Evolutionary conservation across 352 stramenopile species (phyloP), one percentile per base, ranked within the genome.

Genomic region (Globisporangium polare): DNA sequence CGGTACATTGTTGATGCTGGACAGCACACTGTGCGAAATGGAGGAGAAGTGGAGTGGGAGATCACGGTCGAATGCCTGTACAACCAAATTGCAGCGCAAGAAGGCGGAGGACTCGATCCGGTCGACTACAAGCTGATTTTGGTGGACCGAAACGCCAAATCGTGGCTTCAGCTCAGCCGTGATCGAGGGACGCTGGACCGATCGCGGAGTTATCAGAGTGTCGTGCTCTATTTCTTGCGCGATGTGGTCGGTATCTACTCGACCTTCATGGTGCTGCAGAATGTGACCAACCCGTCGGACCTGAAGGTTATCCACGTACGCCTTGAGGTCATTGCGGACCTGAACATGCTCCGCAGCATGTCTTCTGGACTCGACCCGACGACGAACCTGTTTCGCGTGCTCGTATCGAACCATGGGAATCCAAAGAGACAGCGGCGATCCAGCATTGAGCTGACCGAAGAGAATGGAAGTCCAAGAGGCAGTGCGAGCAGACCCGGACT

Each of bases 261-360:
- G 35, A 94, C 82, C 5, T 96, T 92, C 53, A 69, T 96, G 62
- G 84, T 96, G 39, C 67, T 96, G 6, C 83, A 96, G 62, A 96
- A 96, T 62, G 33, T 90, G 53, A 74, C 68, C 6, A 96, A 94
- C 43, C 84, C 87, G 2, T 80, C 75, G 18, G 87, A 96, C 65
- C 58, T 96, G 45, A 96, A 96, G 66, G 77, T 96, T 20, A 94
- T 96, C 33, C 82, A 93, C 62, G 80, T 94, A 15, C 79, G 87
- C 6, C 62, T 96, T 26, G 87, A 96, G 67, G 85, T 96, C 15
- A 89, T 96, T 49, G 86, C 87, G 2, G 87, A 96, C 63, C 66
- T 96, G 10, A 94, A 94, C 60, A 87, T 78, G 29, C 59, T 96
- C 15, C 83, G 85, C 31, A 88, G 85, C 50, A 88, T 96, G 83